These are phyloP conservation scores for Dipodascus geniculatus DNA, from an alignment of 805 yeast species.

Conservation along the genomic window DNA sequence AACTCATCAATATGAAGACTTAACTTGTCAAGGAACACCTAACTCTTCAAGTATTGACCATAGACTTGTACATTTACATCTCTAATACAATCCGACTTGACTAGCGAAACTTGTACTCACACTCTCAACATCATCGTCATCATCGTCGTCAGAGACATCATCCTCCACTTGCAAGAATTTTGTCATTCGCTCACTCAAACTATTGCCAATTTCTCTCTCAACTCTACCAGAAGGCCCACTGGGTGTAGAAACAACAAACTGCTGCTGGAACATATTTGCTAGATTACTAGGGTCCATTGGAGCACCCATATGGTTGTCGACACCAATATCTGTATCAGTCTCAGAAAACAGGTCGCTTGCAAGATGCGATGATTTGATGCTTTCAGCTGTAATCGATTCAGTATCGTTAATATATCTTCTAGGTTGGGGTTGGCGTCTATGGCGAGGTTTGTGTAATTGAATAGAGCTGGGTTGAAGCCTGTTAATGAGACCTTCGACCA, in stretches of 20 bases:
- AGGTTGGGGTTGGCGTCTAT: background rate
- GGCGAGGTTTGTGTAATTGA: slow-evolving; percentile 13
- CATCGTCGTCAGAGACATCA: slow-evolving; percentile 19
- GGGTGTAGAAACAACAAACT: background rate
- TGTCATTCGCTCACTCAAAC: slow-evolving; percentile 16
- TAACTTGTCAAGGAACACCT: too few relatives aligned
- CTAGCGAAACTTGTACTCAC: slow-evolving; percentile 14
- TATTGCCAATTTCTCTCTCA: slow-evolving; percentile 10
- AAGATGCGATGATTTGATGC: background rate
- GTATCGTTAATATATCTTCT: background rate
- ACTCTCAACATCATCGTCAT: slow-evolving; percentile 19
- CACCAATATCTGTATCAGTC: slow-evolving; percentile 4
- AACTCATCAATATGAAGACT: too few relatives aligned
- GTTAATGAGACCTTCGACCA: slow-evolving; percentile 83
- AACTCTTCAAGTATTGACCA: too few relatives aligned
- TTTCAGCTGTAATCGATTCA: background rate
- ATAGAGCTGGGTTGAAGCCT: slow-evolving; percentile 53
- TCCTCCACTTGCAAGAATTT: slow-evolving; percentile 9
- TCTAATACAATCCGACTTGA: slow-evolving; percentile 14
- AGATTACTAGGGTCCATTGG: slow-evolving; percentile 15
- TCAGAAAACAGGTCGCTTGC: slow-evolving; percentile 5
- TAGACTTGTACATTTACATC: too few relatives aligned
- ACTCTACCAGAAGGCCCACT: slow-evolving; percentile 1
- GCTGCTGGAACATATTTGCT: slow-evolving; percentile 10
- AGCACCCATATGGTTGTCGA: slow-evolving; percentile 7